Evolutionary conservation across 1,284 basidiomycete genomes (phyloP).

Genomic region (Tylopilus sp.): DNA sequence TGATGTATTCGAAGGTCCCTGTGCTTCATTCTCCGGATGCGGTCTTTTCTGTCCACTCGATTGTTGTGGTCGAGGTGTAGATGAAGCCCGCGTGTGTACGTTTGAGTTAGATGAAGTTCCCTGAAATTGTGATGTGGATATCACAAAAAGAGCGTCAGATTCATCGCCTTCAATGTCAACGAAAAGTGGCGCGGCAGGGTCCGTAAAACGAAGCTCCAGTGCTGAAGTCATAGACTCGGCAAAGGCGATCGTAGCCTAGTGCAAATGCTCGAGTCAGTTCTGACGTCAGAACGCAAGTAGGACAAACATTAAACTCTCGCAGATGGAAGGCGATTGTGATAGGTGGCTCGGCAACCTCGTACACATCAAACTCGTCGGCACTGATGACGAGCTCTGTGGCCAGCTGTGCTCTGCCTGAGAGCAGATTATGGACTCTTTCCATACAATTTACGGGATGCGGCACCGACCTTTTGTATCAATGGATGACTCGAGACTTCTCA

Average conservation of each 20-base stretch:
- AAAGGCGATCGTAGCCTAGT: slow-evolving; percentile 70
- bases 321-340: slow-evolving; percentile 72
- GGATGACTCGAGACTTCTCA: slow-evolving; percentile 65
- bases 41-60: slow-evolving; percentile 42
- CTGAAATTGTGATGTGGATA: slow-evolving; percentile 65
- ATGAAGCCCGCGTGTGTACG: slow-evolving; percentile 17
- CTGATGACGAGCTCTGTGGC: slow-evolving; percentile 70
- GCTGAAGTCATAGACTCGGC: slow-evolving; percentile 64
- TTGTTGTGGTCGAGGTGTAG: slow-evolving; percentile 21
- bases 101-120: slow-evolving; percentile 32
- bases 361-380: slow-evolving; percentile 72
- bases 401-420: slow-evolving; percentile 56
- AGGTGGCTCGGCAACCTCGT: slow-evolving; percentile 58
- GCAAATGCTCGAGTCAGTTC: slow-evolving; percentile 1
- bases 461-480: slow-evolving; percentile 58
- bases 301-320: slow-evolving; percentile 69
- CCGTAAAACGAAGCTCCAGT: slow-evolving; percentile 70
- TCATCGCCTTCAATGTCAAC: slow-evolving; percentile 67
- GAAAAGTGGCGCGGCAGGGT: slow-evolving; percentile 65
- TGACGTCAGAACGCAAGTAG: slow-evolving; percentile 1
- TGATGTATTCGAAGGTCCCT: slow-evolving; percentile 33
- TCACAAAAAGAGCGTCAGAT: slow-evolving; percentile 62
- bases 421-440: neutral
- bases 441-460: neutral
- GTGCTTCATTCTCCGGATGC: slow-evolving; percentile 16